Evolutionary conservation across 208 protist genomes (phyloP).

Genomic region (Leishmania martiniquensis): DNA sequence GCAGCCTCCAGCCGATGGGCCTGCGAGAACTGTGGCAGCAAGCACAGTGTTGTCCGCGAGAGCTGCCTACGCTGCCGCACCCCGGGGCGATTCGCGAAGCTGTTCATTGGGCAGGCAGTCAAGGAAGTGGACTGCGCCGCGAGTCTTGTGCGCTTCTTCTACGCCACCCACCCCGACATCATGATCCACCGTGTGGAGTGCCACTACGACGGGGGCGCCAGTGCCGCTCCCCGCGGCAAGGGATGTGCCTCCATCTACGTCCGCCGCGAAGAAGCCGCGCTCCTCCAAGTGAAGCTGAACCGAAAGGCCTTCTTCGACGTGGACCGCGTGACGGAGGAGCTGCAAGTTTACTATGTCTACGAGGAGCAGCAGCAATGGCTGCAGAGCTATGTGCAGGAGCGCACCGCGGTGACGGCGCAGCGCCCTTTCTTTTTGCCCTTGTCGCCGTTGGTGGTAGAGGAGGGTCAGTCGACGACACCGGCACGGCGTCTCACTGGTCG

Average conservation of each 20-base stretch:
- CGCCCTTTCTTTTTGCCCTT: slow-evolving; percentile 29
- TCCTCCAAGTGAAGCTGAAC: slow-evolving; percentile 49
- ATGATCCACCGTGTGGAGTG: slow-evolving; percentile 57
- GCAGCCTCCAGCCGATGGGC: slow-evolving; percentile 57
- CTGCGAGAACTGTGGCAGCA: slow-evolving; percentile 49
- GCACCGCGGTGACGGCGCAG: not conserved
- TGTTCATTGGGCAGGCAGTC: slow-evolving; percentile 63
- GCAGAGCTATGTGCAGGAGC: slow-evolving; percentile 28
- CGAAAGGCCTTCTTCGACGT: slow-evolving; percentile 75
- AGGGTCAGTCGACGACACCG: slow-evolving; percentile 4
- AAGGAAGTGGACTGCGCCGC: slow-evolving; percentile 52
- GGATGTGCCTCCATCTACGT: slow-evolving; percentile 76
- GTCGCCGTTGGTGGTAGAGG: slow-evolving; percentile 34
- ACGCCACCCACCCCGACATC: slow-evolving; percentile 57
- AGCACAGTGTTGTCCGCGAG: slow-evolving; percentile 64
- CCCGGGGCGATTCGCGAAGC: slow-evolving; percentile 45
- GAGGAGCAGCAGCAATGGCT: slow-evolving; percentile 61
- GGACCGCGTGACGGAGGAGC: slow-evolving; percentile 25
- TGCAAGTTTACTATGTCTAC: slow-evolving; percentile 71
- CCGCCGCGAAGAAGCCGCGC: slow-evolving; percentile 29
- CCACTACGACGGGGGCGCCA: slow-evolving; percentile 32
- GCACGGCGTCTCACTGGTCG: not conserved
- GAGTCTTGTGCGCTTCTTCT: slow-evolving; percentile 53
- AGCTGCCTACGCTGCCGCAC: slow-evolving; percentile 57
- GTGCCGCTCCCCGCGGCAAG: slow-evolving; percentile 30